Percentiles rank a stretch among this genome's conserved stretches.
Evolutionary conservation across 106 monocot genomes (phyloP).

Genomic region (Platanthera zijinensis): DNA sequence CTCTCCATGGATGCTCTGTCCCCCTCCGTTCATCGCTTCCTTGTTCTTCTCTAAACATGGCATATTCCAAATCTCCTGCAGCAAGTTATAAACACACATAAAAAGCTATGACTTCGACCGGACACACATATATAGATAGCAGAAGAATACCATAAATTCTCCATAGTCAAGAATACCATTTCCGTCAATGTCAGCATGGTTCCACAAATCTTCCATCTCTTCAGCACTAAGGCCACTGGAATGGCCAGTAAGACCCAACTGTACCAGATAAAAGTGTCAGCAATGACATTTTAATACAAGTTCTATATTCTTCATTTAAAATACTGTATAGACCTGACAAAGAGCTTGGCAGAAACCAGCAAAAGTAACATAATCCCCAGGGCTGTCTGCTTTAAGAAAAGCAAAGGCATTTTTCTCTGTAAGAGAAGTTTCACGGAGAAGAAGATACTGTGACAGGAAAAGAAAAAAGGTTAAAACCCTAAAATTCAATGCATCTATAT

Average conservation of each 20-base stretch:
- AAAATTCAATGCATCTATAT: neutral
- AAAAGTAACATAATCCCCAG: constrained; percentile 73
- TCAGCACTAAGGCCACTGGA: constrained; percentile 51
- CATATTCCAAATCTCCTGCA: constrained; percentile 65
- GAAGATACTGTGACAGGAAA: constrained; percentile 46
- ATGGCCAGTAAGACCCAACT: constrained; percentile 65
- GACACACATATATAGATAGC: neutral
- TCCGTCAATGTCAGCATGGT: constrained; percentile 57
- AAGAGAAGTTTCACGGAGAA: constrained; percentile 53
- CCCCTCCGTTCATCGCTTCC: constrained; percentile 21
- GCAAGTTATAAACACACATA: neutral
- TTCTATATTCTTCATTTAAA: neutral
- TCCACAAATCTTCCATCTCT: constrained; percentile 74
- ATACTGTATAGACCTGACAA: constrained; percentile 43
- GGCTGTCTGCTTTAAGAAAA: constrained; percentile 73
- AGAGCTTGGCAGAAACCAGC: constrained; percentile 63
- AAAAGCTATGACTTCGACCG: neutral
- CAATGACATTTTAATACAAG: neutral
- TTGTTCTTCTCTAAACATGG: constrained; percentile 17
- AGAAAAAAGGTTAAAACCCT: neutral
- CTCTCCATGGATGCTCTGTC: constrained; percentile 6
- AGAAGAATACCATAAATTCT: constrained; percentile 69
- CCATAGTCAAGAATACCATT: constrained; percentile 63
- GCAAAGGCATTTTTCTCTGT: constrained; percentile 78
- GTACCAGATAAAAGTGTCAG: constrained; percentile 8